These are phyloP conservation scores for Pythium sukuiense DNA, from an alignment of 352 stramenopile genomes.

Conservation along the genomic window DNA sequence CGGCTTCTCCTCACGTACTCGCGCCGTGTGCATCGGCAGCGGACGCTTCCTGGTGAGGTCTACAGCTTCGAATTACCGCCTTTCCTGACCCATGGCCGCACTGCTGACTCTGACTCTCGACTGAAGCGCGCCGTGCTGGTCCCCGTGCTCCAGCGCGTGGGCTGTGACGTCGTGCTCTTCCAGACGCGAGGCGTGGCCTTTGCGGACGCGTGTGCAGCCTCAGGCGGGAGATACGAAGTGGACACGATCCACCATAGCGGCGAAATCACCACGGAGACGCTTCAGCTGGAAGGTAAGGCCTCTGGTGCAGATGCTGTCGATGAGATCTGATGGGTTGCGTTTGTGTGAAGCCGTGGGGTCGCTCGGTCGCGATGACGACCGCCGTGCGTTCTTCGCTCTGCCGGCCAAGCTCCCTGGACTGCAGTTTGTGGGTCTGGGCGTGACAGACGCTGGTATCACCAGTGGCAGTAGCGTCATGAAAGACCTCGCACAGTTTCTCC, in stretches of 20 bases:
- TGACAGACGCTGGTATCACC: constrained; percentile 56
- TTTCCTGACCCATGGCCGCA: not conserved
- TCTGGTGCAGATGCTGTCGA: not conserved
- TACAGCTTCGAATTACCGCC: not conserved
- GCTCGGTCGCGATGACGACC: constrained; percentile 14
- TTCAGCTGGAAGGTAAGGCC: constrained; percentile 30
- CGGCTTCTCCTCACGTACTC: not conserved
- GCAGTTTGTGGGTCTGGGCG: constrained; percentile 54
- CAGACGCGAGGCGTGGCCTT: constrained; percentile 61
- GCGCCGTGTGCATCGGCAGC: constrained; percentile 63
- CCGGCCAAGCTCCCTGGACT: constrained; percentile 13
- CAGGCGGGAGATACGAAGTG: constrained; percentile 50
- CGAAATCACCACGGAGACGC: constrained; percentile 30
- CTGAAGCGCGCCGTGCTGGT: constrained; percentile 60
- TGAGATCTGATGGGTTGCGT: not conserved
- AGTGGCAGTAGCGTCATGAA: constrained; percentile 33
- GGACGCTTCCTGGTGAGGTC: constrained; percentile 66
- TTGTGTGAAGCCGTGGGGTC: constrained; percentile 17
- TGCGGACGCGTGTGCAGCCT: constrained; percentile 33
- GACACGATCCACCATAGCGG: constrained; percentile 58
- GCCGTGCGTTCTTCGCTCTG: constrained; percentile 18
- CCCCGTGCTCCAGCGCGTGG: constrained; percentile 37
- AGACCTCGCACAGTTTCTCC: constrained; percentile 58
- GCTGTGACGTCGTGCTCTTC: constrained; percentile 42
- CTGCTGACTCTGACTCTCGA: constrained; percentile 1